These are phyloP conservation scores for Sarocladium brachiariae DNA, from an alignment of 2,329 filamentous ascomycete genomes.

Conservation along the genomic window DNA sequence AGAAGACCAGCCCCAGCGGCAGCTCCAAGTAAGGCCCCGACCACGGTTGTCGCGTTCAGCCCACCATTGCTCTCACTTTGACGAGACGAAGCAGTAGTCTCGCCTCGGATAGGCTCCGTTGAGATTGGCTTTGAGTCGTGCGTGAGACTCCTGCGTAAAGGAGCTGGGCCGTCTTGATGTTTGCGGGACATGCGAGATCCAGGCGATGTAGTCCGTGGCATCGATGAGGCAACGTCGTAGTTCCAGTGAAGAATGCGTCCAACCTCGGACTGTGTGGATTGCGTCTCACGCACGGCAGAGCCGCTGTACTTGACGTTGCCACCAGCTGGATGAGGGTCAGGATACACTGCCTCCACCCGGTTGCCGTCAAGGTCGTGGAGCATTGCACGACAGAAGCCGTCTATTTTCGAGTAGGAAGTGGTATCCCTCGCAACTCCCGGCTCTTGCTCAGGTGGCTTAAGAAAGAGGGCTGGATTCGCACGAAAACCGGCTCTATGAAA, in stretches of 20 bases:
- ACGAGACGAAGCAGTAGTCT: not conserved
- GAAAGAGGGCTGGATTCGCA: constrained; percentile 4
- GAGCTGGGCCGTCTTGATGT: constrained; percentile 1
- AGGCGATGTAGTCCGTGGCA: not conserved
- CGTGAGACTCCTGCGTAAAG: constrained; percentile 25
- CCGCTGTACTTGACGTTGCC: constrained; percentile 28
- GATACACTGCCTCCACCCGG: constrained; percentile 69
- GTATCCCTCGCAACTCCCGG: not conserved
- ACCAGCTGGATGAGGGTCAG: constrained; percentile 19
- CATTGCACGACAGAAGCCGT: constrained; percentile 34
- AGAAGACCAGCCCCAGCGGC: constrained; percentile 59
- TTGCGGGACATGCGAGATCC: not conserved
- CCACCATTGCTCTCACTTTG: constrained; percentile 21
- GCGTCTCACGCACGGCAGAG: constrained; percentile 26
- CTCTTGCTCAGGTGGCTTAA: not conserved
- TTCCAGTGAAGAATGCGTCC: constrained; percentile 44
- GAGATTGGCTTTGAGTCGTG: constrained; percentile 1
- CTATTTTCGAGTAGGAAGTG: not conserved
- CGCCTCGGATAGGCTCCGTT: not conserved
- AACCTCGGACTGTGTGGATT: constrained; percentile 32
- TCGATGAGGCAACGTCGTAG: constrained; percentile 31
- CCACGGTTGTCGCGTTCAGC: constrained; percentile 54
- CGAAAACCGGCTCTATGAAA: constrained; percentile 3
- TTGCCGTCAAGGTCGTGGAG: constrained; percentile 79
- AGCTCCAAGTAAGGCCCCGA: constrained; percentile 72